Evolutionary conservation across 2,329 filamentous ascomycete genomes (phyloP).

Genomic region (Ramichloridium luteum): DNA sequence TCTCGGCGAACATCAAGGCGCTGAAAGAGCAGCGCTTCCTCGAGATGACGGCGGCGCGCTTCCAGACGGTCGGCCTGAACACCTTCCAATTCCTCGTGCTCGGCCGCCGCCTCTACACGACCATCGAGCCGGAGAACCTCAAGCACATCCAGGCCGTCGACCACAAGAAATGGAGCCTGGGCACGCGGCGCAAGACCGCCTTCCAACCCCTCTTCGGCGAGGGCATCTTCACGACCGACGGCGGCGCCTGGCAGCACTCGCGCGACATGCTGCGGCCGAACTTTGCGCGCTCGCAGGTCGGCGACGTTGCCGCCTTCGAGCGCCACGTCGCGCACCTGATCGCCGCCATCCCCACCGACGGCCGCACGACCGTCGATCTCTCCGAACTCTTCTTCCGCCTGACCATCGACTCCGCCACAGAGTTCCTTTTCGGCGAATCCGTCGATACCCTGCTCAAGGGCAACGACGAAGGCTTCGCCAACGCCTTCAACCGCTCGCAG

Average conservation of each 20-base stretch:
- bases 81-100: slow-evolving; percentile 30
- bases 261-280: slow-evolving; percentile 41
- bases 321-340: slow-evolving; percentile 47
- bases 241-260: slow-evolving; percentile 26
- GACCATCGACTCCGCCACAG: slow-evolving; percentile 39
- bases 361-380: slow-evolving; percentile 42
- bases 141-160: slow-evolving; percentile 34
- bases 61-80: slow-evolving; percentile 18
- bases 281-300: slow-evolving; percentile 41
- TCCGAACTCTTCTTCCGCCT: slow-evolving; percentile 42
- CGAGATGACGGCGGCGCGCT: slow-evolving; percentile 24
- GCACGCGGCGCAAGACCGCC: slow-evolving; percentile 21
- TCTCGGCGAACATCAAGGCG: slow-evolving; percentile 30
- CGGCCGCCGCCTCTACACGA: slow-evolving; percentile 25
- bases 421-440: slow-evolving; percentile 43
- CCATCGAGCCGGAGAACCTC: slow-evolving; percentile 37
- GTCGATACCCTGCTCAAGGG: slow-evolving; percentile 19
- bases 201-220: slow-evolving; percentile 33
- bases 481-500: slow-evolving; percentile 23
- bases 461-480: slow-evolving; percentile 21
- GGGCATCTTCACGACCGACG: slow-evolving; percentile 35
- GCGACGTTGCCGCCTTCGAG: slow-evolving; percentile 47
- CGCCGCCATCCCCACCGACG: slow-evolving; percentile 43
- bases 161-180: slow-evolving; percentile 36
- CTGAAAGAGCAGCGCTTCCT: slow-evolving; percentile 28